phyloP scores from a whole-genome alignment of 2,329 filamentous ascomycete genomes.

The Botrytis paeoniae region DNA sequence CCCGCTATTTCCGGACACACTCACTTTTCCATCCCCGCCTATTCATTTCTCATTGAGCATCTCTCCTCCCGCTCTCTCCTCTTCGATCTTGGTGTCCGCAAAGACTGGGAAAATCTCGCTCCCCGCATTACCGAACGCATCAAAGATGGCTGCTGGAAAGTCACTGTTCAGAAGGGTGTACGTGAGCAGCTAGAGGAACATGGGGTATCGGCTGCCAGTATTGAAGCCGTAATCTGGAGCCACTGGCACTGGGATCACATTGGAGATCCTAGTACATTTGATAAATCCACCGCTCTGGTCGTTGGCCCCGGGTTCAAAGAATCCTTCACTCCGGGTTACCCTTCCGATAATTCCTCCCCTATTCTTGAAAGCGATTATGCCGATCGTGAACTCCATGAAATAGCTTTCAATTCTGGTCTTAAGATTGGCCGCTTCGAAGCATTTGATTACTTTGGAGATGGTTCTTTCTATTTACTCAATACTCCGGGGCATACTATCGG shows the following conservation, averaged over 20 bases:
- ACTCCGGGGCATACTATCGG: slow-evolving; percentile 43
- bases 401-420: slow-evolving; percentile 30
- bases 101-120: slow-evolving; percentile 36
- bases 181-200: slow-evolving; percentile 18
- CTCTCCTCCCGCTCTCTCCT: slow-evolving; percentile 18
- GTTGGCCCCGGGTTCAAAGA: slow-evolving; percentile 52
- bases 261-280: slow-evolving; percentile 49
- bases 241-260: slow-evolving; percentile 53
- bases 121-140: slow-evolving; percentile 30
- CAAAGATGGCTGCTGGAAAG: slow-evolving; percentile 29
- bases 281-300: slow-evolving; percentile 45
- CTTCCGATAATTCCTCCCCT: slow-evolving; percentile 39
- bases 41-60: slow-evolving; percentile 27
- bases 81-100: slow-evolving; percentile 37
- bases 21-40: slow-evolving; percentile 30
- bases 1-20: slow-evolving; percentile 40
- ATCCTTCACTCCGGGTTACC: slow-evolving; percentile 47
- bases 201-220: slow-evolving; percentile 37
- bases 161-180: not conserved
- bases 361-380: slow-evolving; percentile 41
- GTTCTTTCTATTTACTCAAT: slow-evolving; percentile 52
- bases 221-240: slow-evolving; percentile 41
- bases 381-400: slow-evolving; percentile 32
- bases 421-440: slow-evolving; percentile 46
- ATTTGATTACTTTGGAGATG: slow-evolving; percentile 55